Percentiles rank a stretch among this genome's conserved stretches.
Conservation (phyloP, 1,284 basidiomycete genomes). For the Wallemia mellicola region DNA sequence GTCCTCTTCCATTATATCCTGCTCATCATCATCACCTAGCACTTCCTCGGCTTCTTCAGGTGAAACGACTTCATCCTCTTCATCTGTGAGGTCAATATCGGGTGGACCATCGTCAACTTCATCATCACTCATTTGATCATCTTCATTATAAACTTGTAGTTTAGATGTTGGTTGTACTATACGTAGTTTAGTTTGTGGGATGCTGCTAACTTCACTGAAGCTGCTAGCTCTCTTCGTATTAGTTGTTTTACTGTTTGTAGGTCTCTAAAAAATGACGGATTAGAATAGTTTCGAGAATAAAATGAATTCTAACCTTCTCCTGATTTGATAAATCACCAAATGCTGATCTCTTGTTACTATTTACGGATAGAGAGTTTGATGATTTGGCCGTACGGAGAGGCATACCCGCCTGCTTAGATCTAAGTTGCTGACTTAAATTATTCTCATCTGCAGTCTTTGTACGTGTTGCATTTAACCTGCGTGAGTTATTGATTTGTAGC, state of each 20-base stretch:
- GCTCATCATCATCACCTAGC: conserved; percentile 14
- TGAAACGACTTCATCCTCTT: conserved; percentile 25
- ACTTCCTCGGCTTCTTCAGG: conserved; percentile 11
- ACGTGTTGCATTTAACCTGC: not conserved
- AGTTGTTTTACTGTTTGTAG: not conserved
- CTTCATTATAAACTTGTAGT: conserved; percentile 13
- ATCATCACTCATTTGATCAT: conserved; percentile 9
- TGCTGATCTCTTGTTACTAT: not conserved
- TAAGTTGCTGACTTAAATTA: not conserved
- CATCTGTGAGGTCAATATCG: conserved; percentile 29
- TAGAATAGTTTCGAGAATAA: not conserved
- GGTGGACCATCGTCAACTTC: conserved; percentile 18
- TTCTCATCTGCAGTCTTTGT: not conserved
- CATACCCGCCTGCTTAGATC: not conserved
- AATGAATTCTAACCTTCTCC: not conserved
- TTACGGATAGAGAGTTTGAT: not conserved
- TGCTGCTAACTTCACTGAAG: not conserved
- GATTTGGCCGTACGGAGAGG: not conserved
- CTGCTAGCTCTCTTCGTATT: not conserved
- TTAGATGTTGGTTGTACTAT: not conserved
- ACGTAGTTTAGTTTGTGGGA: not conserved
- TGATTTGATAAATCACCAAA: not conserved
- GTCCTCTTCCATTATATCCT: conserved; percentile 23
- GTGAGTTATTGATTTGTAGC: not conserved
- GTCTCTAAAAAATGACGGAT: not conserved